Percentiles rank a stretch among this genome's conserved stretches.
These are phyloP conservation scores for Eucalyptus sp. DNA, from an alignment of 345 rosid genomes.

Conservation along the genomic window DNA sequence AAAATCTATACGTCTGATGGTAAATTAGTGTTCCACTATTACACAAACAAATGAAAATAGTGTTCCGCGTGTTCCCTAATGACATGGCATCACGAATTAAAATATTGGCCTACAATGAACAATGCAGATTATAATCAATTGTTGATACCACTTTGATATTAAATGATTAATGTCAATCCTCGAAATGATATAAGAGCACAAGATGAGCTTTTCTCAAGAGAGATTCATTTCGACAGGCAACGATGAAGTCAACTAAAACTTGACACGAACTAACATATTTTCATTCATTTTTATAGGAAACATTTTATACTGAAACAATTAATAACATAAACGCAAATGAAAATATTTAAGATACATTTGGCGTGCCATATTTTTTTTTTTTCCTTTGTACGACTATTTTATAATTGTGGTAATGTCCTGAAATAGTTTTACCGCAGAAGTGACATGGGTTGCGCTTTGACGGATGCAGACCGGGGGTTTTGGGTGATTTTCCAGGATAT, in stretches of 20 bases:
- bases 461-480: background rate
- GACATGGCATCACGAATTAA: background rate
- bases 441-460: background rate
- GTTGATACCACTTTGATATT: background rate
- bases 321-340: background rate
- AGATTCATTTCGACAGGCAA: background rate
- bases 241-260: background rate
- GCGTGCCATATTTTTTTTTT: background rate
- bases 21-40: background rate
- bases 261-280: background rate
- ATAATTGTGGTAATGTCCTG: background rate
- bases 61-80: background rate
- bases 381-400: background rate
- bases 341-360: background rate
- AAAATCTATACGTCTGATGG: background rate
- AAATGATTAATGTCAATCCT: background rate
- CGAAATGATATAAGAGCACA: background rate
- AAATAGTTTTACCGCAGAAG: background rate
- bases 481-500: background rate
- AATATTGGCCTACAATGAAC: background rate
- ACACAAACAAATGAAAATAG: background rate
- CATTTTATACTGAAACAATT: background rate
- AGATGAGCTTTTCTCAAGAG: background rate
- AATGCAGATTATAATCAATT: background rate
- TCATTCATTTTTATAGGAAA: background rate